A percentile compares a stretch with the other conserved stretches of the same genome.
These are phyloP conservation scores for Ophiostoma ulmi DNA, from an alignment of 2,329 filamentous ascomycete genomes.

Conservation along the genomic window DNA sequence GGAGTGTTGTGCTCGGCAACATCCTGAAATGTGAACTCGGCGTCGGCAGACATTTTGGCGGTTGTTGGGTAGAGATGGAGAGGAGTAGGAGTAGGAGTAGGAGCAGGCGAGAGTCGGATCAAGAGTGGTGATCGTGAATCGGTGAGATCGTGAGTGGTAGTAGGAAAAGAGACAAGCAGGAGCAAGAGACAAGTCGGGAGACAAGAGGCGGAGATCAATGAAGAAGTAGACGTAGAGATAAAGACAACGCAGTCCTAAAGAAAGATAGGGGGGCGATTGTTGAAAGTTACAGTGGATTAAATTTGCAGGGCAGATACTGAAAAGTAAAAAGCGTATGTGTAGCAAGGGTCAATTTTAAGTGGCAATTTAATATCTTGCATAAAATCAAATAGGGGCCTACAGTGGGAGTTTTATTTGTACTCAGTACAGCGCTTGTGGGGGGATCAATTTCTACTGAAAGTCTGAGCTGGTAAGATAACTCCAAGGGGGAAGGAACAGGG, in stretches of 20 bases:
- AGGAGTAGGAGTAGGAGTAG: not conserved
- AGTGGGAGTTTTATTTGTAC: not conserved
- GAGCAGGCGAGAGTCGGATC: slow-evolving; percentile 11
- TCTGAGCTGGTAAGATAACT: not conserved
- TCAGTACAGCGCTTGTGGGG: not conserved
- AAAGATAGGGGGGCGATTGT: slow-evolving; percentile 13
- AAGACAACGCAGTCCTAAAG: not conserved
- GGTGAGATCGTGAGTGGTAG: slow-evolving; percentile 18
- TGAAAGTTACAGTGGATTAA: slow-evolving; percentile 10
- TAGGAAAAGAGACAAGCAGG: not conserved
- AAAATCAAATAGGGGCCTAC: slow-evolving; percentile 1
- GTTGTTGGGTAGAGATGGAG: slow-evolving; percentile 9
- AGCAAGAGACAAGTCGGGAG: no score
- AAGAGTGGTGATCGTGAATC: slow-evolving; percentile 15
- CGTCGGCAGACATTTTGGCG: slow-evolving; percentile 41
- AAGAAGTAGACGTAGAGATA: not conserved
- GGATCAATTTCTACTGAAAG: not conserved
- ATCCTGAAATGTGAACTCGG: slow-evolving; percentile 69
- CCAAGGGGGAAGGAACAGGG: slow-evolving; percentile 6
- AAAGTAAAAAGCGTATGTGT: not conserved
- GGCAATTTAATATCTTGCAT: not conserved
- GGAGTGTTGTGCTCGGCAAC: slow-evolving; percentile 83
- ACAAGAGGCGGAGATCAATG: not conserved
- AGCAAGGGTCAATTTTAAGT: not conserved
- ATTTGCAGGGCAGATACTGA: not conserved